Conservation (phyloP, 2,329 filamentous ascomycete genomes). For the Colletotrichum tabaci region DNA sequence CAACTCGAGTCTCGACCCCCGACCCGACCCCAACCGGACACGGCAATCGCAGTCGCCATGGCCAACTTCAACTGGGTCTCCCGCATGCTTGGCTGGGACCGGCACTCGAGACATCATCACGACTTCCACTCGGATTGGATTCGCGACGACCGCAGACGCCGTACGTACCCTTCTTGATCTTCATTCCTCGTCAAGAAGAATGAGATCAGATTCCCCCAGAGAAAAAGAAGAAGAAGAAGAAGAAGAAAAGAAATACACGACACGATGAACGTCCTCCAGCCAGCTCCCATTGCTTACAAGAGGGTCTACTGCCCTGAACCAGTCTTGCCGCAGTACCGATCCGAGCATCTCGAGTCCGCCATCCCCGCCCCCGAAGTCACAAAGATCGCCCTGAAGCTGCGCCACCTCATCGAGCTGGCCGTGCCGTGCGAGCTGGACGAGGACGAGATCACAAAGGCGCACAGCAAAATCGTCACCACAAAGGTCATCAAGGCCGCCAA, state of each 20-base stretch:
- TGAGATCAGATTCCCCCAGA: no score
- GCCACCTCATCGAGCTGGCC: conserved; percentile 90
- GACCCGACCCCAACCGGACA: not conserved
- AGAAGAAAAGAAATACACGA: no score
- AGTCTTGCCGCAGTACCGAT: conserved; percentile 78
- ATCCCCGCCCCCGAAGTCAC: conserved; percentile 87
- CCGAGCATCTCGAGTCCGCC: conserved; percentile 73
- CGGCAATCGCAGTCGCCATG: conserved; percentile 41
- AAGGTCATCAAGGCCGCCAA: conserved; percentile 85
- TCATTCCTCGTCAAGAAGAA: no score
- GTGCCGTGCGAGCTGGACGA: conserved; percentile 92
- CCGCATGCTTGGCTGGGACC: conserved; percentile 53
- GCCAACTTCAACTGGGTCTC: conserved; percentile 50
- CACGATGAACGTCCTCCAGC: conserved; percentile 5
- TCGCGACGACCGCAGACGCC: conserved; percentile 60
- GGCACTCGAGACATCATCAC: conserved; percentile 50
- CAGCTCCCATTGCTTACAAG: conserved; percentile 28
- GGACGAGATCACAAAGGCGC: conserved; percentile 79
- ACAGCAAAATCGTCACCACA: conserved; percentile 87
- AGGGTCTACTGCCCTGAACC: conserved; percentile 15
- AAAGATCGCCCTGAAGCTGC: conserved; percentile 89
- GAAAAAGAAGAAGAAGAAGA: no score
- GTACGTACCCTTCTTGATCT: conserved; percentile 50
- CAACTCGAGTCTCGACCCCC: not conserved
- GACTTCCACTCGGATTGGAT: conserved; percentile 53